Base-by-base conservation (phyloP, 495 filamentous ascomycete species). In the Daldinia childiae region DNA sequence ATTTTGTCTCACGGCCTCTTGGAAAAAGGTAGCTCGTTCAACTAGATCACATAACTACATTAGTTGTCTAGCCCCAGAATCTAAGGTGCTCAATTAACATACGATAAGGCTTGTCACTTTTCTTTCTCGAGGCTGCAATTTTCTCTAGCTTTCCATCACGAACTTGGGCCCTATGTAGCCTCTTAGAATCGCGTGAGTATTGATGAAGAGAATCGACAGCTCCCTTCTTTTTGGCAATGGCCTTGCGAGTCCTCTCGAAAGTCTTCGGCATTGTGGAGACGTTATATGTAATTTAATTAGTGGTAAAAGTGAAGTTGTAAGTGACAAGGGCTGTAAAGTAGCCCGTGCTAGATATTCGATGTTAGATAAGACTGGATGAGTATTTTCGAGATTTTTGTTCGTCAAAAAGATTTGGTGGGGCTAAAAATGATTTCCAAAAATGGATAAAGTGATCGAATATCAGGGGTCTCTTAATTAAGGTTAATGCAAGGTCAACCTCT, bases 161-260 rank as follows among this genome's bases (percentile, higher is more conserved):
- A 45, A 87, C 84, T 63, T 85, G 85, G 15, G 93, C 94, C 34
- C 88, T 84, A 74, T 92, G 91, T 62, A 98, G 79, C 50, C 90
- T 87, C 71, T 89, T 88, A 8, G 85, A 89, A 80, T 96, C 91
- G 66, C 93, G 85, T 74, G 92, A 95, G 78, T 92, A 91, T 74
- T 93, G 90, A 76, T 98, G 93, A 14, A 98, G 83, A 14, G 89
- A 84, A 24, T 87, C 86, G 56, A 90, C 83, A 15, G 83, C 83
- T 15, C 87, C 88, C 80, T 91, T 91, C 81, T 90, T 90, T 82
- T 94, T 94, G 21, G 87, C 78, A 55, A 97, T 92, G 64, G 92
- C 88, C 82, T 97, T 98, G 62, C 92, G 90, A 39, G 94, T 90
- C 73, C 94, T 97, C 55, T 87, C 79, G 14, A 96, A 77, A 66